Percentiles rank a stretch among this genome's conserved stretches.
Evolutionary conservation across 73 alveolate species (phyloP).

Genomic region (Blepharisma japonicum): DNA sequence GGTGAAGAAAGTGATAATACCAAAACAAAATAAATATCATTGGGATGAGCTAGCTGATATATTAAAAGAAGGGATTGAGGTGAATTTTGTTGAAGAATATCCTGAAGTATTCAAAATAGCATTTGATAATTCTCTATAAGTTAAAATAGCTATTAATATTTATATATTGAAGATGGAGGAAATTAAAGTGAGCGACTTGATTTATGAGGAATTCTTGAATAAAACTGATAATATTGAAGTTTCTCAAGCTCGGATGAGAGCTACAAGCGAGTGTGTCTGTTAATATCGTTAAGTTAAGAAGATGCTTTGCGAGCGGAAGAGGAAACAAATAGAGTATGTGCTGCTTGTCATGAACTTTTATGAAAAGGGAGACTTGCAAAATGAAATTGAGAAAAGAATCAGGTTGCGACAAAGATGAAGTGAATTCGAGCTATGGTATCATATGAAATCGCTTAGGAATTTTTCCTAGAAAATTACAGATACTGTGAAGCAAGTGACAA

Average conservation of each 20-base stretch:
- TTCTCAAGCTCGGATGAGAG: too few species aligned
- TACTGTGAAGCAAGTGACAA: too few species aligned
- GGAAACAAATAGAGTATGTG: too few species aligned
- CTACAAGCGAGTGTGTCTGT: too few species aligned
- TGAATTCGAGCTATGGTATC: background rate
- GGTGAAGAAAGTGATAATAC: slow-evolving; percentile 54
- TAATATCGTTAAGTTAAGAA: too few species aligned
- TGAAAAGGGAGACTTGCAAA: background rate
- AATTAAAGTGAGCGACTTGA: too few species aligned
- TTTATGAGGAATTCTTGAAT: too few species aligned
- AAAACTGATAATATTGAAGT: too few species aligned
- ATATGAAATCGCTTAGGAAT: background rate
- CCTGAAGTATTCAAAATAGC: slow-evolving; percentile 40
- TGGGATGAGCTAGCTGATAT: slow-evolving; percentile 37
- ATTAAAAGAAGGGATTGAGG: slow-evolving; percentile 45
- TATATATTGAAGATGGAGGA: too few species aligned
- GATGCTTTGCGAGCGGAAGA: too few species aligned
- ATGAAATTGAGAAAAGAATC: background rate
- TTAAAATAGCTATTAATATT: too few species aligned
- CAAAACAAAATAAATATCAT: slow-evolving; percentile 57
- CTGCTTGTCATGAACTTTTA: background rate
- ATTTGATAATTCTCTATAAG: slow-evolving; percentile 5
- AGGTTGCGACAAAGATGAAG: background rate
- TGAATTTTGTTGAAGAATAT: slow-evolving; percentile 50
- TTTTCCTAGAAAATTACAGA: too few species aligned